Conservation (phyloP, 2,329 filamentous ascomycete species). For the Trichoderma sp. region DNA sequence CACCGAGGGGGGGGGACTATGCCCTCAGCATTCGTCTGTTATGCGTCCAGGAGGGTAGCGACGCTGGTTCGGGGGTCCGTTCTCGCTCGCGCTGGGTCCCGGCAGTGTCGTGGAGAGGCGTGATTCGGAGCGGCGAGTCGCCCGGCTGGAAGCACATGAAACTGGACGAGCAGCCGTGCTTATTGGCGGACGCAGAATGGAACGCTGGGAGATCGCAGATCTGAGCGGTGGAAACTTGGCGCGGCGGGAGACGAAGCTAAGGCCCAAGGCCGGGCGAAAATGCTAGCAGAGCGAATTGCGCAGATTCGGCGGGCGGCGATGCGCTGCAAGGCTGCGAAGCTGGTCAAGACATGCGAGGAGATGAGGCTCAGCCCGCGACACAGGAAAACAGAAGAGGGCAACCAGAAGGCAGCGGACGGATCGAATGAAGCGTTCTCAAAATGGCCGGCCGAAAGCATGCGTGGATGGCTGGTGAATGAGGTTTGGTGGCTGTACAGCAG, state of each 20-base stretch:
- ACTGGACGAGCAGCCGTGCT: neutral
- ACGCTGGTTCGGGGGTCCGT: neutral
- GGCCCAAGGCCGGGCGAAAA: neutral
- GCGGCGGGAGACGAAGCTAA: conserved; percentile 2
- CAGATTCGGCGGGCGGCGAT: conserved; percentile 4
- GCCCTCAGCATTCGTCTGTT: conserved; percentile 40
- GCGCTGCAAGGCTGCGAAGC: neutral
- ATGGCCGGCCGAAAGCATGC: neutral
- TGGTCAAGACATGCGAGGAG: conserved; percentile 4
- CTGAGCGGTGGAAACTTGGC: conserved; percentile 12
- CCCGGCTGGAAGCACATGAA: conserved; percentile 10
- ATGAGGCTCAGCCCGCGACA: conserved; percentile 2
- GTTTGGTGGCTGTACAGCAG: neutral
- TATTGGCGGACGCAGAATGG: neutral
- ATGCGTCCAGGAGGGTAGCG: conserved; percentile 8
- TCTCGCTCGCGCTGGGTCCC: neutral
- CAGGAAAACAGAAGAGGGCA: neutral
- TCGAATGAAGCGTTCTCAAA: neutral
- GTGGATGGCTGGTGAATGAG: conserved; percentile 1
- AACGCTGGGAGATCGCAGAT: conserved; percentile 13
- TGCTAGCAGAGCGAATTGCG: neutral
- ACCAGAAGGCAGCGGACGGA: neutral
- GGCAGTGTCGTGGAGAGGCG: neutral
- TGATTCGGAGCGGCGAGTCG: neutral
- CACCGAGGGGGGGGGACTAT: conserved; percentile 36